Evolutionary conservation across 2,329 filamentous ascomycete species (phyloP).

Genomic region (Exophiala alcalophila): DNA sequence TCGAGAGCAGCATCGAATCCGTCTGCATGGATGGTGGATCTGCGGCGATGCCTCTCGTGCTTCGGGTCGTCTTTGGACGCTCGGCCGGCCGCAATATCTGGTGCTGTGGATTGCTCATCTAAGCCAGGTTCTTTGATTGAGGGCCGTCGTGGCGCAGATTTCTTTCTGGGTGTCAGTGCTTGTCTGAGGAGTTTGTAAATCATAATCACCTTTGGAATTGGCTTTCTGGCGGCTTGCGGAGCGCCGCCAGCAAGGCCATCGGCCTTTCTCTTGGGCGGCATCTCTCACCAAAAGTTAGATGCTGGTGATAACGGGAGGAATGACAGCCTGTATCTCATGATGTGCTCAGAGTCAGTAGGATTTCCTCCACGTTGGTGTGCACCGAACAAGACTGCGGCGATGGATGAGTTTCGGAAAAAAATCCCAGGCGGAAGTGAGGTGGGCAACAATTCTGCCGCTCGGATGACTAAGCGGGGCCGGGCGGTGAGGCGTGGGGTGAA

Average conservation of each 20-base stretch:
- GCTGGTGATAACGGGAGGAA: no score
- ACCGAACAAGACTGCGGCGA: no score
- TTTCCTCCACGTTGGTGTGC: no score
- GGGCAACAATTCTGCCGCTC: slow-evolving; percentile 2
- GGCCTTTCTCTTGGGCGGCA: slow-evolving; percentile 30
- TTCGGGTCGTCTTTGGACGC: slow-evolving; percentile 13
- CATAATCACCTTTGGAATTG: slow-evolving; percentile 24
- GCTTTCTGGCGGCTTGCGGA: slow-evolving; percentile 15
- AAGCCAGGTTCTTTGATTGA: no score
- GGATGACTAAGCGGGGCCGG: slow-evolving; percentile 9
- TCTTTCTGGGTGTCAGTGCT: no score
- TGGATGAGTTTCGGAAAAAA: slow-evolving; percentile 6
- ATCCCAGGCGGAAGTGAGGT: no score
- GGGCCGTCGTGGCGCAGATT: no score
- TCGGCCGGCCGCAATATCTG: slow-evolving; percentile 2
- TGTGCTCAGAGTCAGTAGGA: no score
- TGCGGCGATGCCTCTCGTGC: slow-evolving; percentile 17
- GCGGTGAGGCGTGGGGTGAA: slow-evolving; percentile 12
- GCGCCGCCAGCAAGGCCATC: slow-evolving; percentile 23
- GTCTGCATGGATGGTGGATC: slow-evolving; percentile 29
- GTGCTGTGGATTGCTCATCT: background rate
- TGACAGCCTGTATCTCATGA: no score
- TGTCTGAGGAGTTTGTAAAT: no score
- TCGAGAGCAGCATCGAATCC: slow-evolving; percentile 63
- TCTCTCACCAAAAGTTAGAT: slow-evolving; percentile 8